Evolutionary conservation across 2,329 filamentous ascomycete genomes (phyloP).

Genomic region (Tolypocladium guangdongense): DNA sequence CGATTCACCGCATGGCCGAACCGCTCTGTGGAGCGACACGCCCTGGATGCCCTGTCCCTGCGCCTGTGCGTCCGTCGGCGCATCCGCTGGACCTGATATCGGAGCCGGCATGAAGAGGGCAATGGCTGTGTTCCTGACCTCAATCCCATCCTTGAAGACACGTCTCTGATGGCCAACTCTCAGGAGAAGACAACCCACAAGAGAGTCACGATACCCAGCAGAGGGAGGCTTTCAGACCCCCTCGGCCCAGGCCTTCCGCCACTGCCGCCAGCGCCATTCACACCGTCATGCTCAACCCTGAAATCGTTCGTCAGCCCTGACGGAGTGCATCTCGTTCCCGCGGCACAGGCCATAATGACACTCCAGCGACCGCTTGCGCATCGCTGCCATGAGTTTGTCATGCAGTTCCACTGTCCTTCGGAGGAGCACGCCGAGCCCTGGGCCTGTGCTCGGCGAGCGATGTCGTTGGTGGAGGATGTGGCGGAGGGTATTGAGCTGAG

Average conservation of each 20-base stretch:
- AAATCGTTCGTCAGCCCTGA: constrained; percentile 30
- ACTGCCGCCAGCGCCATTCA: constrained; percentile 1
- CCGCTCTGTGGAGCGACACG: no score
- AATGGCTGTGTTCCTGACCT: no score
- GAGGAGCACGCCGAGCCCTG: constrained; percentile 28
- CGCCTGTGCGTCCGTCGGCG: no score
- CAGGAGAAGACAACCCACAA: not conserved
- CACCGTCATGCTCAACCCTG: constrained; percentile 20
- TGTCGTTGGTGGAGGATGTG: not conserved
- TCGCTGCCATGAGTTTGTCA: constrained; percentile 36
- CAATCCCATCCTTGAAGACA: not conserved
- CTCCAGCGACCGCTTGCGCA: constrained; percentile 39
- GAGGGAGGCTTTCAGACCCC: not conserved
- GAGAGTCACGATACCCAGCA: not conserved
- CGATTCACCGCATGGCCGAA: no score
- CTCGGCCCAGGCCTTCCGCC: not conserved
- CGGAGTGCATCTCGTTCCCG: constrained; percentile 35
- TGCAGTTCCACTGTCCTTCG: constrained; percentile 46
- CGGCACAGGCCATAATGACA: constrained; percentile 28
- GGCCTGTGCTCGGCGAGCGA: constrained; percentile 14
- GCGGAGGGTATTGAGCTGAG: not conserved
- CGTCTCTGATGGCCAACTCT: not conserved
- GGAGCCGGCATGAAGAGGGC: no score
- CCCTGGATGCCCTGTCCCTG: no score
- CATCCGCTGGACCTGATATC: no score